phyloP scores from a whole-genome alignment of 192 early-diverging fungal genomes.

The Backusella parvicylindrica region DNA sequence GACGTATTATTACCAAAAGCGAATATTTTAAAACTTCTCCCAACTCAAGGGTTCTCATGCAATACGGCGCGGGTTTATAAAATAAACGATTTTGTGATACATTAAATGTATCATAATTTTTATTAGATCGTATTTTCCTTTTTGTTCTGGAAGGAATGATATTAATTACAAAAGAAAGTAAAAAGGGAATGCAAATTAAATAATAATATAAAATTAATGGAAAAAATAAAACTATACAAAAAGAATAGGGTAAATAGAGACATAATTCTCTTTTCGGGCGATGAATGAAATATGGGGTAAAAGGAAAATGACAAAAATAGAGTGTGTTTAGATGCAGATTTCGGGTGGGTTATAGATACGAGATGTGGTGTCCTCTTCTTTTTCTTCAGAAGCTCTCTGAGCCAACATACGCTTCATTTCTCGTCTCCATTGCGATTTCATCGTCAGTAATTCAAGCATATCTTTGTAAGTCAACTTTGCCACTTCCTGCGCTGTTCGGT shows the following conservation, averaged over 20 bases:
- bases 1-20: neutral
- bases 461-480: constrained; percentile 23
- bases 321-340: constrained; percentile 3
- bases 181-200: neutral
- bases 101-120: neutral
- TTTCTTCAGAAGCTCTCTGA: neutral
- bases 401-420: constrained; percentile 17
- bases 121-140: constrained; percentile 2
- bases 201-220: neutral
- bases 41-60: neutral
- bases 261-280: neutral
- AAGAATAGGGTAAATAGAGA: neutral
- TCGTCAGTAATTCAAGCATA: constrained; percentile 17
- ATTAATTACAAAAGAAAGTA: neutral
- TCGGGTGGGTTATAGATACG: neutral
- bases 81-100: neutral
- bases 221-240: neutral
- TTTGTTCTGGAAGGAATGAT: neutral
- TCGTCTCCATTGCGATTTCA: constrained; percentile 21
- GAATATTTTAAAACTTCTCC: neutral
- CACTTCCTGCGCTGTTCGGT: constrained; percentile 20
- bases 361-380: neutral
- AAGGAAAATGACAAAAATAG: neutral
- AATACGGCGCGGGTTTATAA: neutral
- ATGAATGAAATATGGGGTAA: neutral